Evolutionary conservation across 495 filamentous ascomycete species (phyloP).

Genomic region (Podospora tetraspora): DNA sequence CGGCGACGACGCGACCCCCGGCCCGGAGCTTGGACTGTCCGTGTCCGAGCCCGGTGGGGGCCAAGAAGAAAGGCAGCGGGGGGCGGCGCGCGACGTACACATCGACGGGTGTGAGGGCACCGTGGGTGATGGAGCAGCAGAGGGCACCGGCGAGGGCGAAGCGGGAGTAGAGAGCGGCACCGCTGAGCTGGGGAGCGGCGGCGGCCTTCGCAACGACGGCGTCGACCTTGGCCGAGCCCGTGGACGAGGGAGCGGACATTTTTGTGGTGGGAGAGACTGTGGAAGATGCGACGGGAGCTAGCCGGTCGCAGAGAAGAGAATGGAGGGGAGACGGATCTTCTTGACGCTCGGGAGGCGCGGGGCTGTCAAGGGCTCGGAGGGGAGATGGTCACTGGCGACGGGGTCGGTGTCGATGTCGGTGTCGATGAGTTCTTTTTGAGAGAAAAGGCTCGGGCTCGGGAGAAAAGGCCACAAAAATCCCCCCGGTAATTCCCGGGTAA

Average conservation of each 20-base stretch:
- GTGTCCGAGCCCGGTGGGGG: constrained; percentile 1
- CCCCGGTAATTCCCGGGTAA: constrained; percentile 30
- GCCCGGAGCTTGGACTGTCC: constrained; percentile 1
- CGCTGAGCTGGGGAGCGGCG: constrained; percentile 37
- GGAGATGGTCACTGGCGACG: constrained; percentile 23
- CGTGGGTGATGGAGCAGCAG: constrained; percentile 94
- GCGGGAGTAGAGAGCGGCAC: constrained; percentile 62
- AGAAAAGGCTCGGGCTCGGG: constrained; percentile 21
- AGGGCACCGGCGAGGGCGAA: constrained; percentile 91
- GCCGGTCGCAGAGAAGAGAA: constrained; percentile 16
- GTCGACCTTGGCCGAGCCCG: constrained; percentile 33
- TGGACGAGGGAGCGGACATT: constrained; percentile 25
- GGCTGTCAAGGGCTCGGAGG: constrained; percentile 21
- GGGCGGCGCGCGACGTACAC: constrained; percentile 65
- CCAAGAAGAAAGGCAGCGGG: background rate
- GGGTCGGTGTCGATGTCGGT: constrained; percentile 11
- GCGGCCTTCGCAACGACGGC: constrained; percentile 31
- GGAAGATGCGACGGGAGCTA: background rate
- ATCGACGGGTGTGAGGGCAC: constrained; percentile 87
- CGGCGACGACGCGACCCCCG: background rate
- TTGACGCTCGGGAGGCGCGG: constrained; percentile 19
- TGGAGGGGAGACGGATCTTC: constrained; percentile 30
- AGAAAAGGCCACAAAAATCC: constrained; percentile 23
- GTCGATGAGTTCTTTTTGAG: constrained; percentile 32
- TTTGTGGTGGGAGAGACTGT: constrained; percentile 10